Evolutionary conservation across 352 stramenopile species (phyloP).

Genomic region (Peronospora tabacina): DNA sequence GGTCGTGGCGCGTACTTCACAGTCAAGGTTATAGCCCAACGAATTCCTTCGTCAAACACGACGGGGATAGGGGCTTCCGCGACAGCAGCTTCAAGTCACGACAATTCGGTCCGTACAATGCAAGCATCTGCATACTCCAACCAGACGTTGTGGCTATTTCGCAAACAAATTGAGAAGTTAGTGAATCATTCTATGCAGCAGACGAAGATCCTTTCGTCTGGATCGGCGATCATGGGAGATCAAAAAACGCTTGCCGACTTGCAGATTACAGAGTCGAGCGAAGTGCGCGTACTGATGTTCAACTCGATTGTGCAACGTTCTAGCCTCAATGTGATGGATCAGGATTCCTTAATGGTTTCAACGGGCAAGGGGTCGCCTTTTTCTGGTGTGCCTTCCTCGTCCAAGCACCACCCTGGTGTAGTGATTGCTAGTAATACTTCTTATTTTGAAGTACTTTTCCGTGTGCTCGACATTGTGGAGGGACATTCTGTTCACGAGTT

Average conservation of each 20-base stretch:
- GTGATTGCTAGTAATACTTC: conserved; percentile 56
- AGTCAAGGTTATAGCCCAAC: conserved; percentile 74
- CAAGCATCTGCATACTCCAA: conserved; percentile 66
- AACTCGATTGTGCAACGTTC: conserved; percentile 64
- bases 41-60: conserved; percentile 49
- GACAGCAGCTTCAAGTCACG: conserved; percentile 20
- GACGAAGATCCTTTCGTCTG: conserved; percentile 70
- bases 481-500: conserved; percentile 56
- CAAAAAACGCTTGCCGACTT: conserved; percentile 79
- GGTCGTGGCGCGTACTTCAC: conserved; percentile 68
- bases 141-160: conserved; percentile 60
- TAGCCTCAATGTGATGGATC: conserved; percentile 27
- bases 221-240: conserved; percentile 62
- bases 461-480: conserved; percentile 60
- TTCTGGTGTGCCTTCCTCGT: conserved; percentile 10
- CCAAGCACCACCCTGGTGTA: conserved; percentile 45
- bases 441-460: conserved; percentile 84
- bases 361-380: conserved; percentile 14
- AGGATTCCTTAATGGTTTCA: conserved; percentile 34
- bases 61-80: conserved; percentile 17
- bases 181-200: conserved; percentile 68
- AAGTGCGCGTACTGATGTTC: conserved; percentile 76
- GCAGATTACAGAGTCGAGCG: conserved; percentile 63
- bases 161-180: conserved; percentile 66
- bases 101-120: conserved; percentile 57